Evolutionary conservation across 108 stramenopile species (phyloP), one percentile per base, ranked within the genome.

Genomic region (Cylindrotheca fusiformis): DNA sequence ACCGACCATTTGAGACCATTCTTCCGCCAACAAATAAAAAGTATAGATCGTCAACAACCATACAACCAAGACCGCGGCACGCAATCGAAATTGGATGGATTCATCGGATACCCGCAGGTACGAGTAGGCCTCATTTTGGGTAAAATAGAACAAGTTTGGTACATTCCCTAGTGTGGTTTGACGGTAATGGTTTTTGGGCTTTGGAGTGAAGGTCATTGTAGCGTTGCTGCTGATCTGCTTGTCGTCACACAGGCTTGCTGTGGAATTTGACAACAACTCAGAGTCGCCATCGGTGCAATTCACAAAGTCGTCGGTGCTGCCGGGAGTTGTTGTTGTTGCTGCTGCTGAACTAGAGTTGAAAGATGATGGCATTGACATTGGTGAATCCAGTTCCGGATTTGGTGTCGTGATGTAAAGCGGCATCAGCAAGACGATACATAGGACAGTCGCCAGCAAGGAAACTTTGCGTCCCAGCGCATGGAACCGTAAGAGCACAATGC

Each of bases 1-100:
- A 14, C 80, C 86, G 47, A 90, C 69, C 23, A 78, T 74, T 55
- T 85, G 72, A 28, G 68, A 68, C 88, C 89, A 94, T 62, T 94
- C 93, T 27, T 74, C 31, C 62, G 73, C 58, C 41, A 90, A 41
- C 53, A 77, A 63, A 55, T 75, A 58, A 29, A 69, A 54, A 29
- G 71, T 65, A 52, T 78, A 79, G 23, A 63, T 18, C 30, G 27
- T 1, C 14, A 56, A 6, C 1, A 18, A 31, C 2, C 22, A 30
- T 6, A 3, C 24, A 56, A 30, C 2, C 1, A 18, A 56, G 2
- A n/a, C 28, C 20, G 28, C 29, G 36, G 36, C 36, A 41, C 36
- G 36, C 14, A 41, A 41, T 41, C 36, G 36, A 41, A 41, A 41
- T 6, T 10, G 10, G 14, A 41, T 41, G 36, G 36, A 6, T 6